Evolutionary conservation across 257 asterid species (phyloP), one percentile per base, ranked within the genome.

Genomic region (Ophiorrhiza pumila): DNA sequence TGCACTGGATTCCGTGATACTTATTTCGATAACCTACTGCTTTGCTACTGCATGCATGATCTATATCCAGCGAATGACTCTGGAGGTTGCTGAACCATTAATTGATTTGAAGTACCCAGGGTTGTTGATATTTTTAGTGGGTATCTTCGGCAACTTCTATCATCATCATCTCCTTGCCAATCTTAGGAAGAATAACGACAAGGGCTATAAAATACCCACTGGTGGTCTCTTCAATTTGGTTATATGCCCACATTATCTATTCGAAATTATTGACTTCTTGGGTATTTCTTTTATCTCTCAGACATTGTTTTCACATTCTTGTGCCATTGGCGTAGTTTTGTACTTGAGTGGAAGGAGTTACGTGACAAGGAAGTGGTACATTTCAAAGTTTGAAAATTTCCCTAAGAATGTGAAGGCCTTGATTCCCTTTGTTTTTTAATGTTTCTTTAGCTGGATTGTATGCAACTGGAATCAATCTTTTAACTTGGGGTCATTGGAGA

Each of bases 201-300:
- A 82, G 66, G 85, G 84, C n/a, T 90, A 90, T 83, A 85, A 81
- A 76, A 87, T 88, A 46, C 95, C 95, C 6, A 71, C 15, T 15
- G 95, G 93, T 11, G 95, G 96, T 47, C 89, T 90, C 25, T 90
- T 90, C 63, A 27, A 63, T 72, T 68, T 84, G 76, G 90, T 90
- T 13, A 42, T 84, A 63, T 90, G 95, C 87, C 96, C 95, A 0
- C 95, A 88, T 65, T 90, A 90, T 81, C 89, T 90, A 25, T 90
- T 88, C 34, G 95, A 90, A 58, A 88, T 87, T 56, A 41, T 80
- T 46, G 71, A 31, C 7, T 83, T 90, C 65, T 1, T 85, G 0
- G 95, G 95, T 15, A 64, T 88, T 13, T 79, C 91, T 1, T 85
- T 82, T 4, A 84, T 90, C 34, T 79, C 93, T 4, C 97, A 90